phyloP scores from a whole-genome alignment of 2,329 filamentous ascomycete genomes.

The Alternaria arbusti region DNA sequence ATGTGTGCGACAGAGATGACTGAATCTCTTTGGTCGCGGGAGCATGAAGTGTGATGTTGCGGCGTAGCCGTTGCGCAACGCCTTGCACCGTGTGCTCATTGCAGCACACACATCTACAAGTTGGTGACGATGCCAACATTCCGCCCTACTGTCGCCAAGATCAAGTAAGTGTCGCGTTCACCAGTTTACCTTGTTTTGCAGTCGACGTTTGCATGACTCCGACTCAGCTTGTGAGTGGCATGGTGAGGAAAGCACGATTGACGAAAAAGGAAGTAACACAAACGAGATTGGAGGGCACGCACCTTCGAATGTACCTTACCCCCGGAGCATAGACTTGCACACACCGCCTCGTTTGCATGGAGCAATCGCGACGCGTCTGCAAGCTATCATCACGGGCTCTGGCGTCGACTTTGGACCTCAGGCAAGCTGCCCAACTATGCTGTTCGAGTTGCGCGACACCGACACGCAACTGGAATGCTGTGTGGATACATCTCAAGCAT shows the following conservation, averaged over 20 bases:
- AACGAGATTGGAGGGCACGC: slow-evolving; percentile 32
- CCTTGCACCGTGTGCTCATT: background rate
- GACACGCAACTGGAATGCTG: background rate
- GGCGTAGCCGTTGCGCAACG: background rate
- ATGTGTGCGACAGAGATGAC: background rate
- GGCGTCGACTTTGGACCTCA: slow-evolving; percentile 6
- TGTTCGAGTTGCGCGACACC: background rate
- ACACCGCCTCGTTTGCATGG: slow-evolving; percentile 12
- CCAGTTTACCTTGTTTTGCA: background rate
- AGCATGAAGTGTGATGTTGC: background rate
- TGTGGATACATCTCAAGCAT: slow-evolving; percentile 1
- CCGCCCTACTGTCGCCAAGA: background rate
- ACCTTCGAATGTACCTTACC: slow-evolving; percentile 30
- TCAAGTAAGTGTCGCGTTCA: background rate
- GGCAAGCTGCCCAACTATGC: background rate
- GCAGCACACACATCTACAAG: background rate
- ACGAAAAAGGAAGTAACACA: slow-evolving; percentile 24
- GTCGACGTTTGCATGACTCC: background rate
- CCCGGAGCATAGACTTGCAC: slow-evolving; percentile 13
- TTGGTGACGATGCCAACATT: background rate
- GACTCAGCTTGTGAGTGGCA: background rate
- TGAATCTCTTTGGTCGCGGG: background rate
- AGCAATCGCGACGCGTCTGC: slow-evolving; percentile 14
- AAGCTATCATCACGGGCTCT: slow-evolving; percentile 22
- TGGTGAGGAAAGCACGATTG: slow-evolving; percentile 7